phyloP scores from a whole-genome alignment of 225 moss, liverwort and hornwort genomes.

The Polytrichum formosum region DNA sequence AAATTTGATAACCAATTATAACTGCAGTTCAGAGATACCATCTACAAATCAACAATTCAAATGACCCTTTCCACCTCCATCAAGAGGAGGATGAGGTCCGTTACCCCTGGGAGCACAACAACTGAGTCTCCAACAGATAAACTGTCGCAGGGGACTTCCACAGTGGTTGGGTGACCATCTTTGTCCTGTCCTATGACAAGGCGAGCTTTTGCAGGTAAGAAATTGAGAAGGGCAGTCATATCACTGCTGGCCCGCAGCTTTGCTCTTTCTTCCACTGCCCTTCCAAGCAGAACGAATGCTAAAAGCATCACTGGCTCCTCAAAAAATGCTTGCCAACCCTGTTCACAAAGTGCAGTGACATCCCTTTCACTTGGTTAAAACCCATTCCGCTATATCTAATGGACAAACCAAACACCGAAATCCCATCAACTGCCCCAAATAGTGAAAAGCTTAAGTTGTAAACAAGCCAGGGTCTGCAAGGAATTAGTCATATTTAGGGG shows the following conservation, averaged over 20 bases:
- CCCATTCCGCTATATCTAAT: no score
- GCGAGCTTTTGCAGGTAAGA: conserved; percentile 84
- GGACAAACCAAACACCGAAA: no score
- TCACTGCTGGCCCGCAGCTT: conserved; percentile 99
- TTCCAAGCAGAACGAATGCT: conserved; percentile 93
- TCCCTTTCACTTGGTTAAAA: no score
- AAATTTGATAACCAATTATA: no score
- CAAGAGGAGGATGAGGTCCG: conserved; percentile 4
- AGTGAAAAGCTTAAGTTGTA: no score
- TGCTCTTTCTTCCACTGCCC: conserved; percentile 95
- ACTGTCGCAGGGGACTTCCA: conserved; percentile 81
- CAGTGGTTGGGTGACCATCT: conserved; percentile 59
- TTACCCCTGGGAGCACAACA: conserved; percentile 94
- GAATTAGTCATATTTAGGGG: no score
- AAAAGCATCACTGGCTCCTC: conserved; percentile 98
- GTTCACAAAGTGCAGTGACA: background rate
- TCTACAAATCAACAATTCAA: background rate
- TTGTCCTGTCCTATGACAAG: conserved; percentile 60
- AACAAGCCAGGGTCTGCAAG: no score
- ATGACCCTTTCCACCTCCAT: background rate
- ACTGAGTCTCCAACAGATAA: conserved; percentile 88
- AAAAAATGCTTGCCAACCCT: conserved; percentile 99
- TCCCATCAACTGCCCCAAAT: no score
- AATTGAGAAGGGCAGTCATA: conserved; percentile 87
- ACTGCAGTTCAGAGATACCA: no score